A percentile compares a stretch with the other conserved stretches of the same genome.
Evolutionary conservation across 768 basidiomycete species (phyloP).

Genomic region (Tylopilus sp.): DNA sequence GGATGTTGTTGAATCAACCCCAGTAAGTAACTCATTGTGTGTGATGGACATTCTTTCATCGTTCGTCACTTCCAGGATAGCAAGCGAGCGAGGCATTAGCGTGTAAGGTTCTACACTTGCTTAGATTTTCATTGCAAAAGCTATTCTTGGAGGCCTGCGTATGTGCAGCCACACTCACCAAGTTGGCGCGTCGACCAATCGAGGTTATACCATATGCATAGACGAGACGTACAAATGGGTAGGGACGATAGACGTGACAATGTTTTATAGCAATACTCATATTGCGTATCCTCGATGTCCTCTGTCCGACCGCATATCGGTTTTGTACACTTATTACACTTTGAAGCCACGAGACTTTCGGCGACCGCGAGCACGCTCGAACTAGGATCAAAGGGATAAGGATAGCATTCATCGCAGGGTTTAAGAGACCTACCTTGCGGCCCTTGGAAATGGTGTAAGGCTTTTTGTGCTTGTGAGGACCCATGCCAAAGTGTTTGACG

Average conservation of each 20-base stretch:
- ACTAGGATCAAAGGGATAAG: slow-evolving; percentile 40
- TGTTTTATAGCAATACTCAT: slow-evolving; percentile 28
- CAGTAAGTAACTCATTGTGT: slow-evolving; percentile 13
- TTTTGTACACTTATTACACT: slow-evolving; percentile 57
- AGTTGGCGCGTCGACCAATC: background rate
- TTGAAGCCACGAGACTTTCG: slow-evolving; percentile 98
- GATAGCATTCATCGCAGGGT: background rate
- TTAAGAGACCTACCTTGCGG: slow-evolving; percentile 63
- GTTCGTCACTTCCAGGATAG: slow-evolving; percentile 11
- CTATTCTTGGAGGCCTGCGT: no score
- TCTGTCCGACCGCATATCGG: slow-evolving; percentile 29
- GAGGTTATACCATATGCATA: slow-evolving; percentile 26
- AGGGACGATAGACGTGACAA: slow-evolving; percentile 17
- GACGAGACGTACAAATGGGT: slow-evolving; percentile 21
- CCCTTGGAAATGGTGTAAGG: slow-evolving; percentile 95
- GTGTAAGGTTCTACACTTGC: background rate
- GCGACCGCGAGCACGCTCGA: slow-evolving; percentile 98
- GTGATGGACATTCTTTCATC: background rate
- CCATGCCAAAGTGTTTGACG: slow-evolving; percentile 98
- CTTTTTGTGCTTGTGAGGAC: slow-evolving; percentile 98
- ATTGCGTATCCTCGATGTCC: slow-evolving; percentile 31
- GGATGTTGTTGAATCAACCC: slow-evolving; percentile 3
- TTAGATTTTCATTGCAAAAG: background rate
- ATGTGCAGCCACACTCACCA: no score
- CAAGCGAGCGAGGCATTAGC: slow-evolving; percentile 21